Evolutionary conservation across 805 yeast species (phyloP).

Genomic region (Kuraishia hungarica): DNA sequence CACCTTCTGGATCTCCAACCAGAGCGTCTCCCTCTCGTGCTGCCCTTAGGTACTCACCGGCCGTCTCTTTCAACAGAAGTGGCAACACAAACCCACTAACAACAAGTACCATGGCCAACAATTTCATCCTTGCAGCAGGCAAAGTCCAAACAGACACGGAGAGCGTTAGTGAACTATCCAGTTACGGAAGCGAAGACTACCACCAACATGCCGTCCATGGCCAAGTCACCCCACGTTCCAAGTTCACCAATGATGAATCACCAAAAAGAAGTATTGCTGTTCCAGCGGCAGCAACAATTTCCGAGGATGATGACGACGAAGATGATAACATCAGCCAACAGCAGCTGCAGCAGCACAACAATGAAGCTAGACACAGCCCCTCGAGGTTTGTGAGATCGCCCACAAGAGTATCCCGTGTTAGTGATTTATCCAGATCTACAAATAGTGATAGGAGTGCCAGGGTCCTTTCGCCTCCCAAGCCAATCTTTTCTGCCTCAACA

Average conservation of each 20-base stretch:
- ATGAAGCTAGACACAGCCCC: constrained; percentile 17
- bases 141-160: constrained; percentile 8
- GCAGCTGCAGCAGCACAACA: constrained; percentile 4
- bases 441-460: constrained; percentile 26
- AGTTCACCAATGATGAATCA: constrained; percentile 61
- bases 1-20: neutral
- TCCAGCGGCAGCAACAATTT: constrained; percentile 28
- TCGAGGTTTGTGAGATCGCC: constrained; percentile 13
- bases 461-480: constrained; percentile 55
- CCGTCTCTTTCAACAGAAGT: constrained; percentile 27
- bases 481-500: constrained; percentile 53
- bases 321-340: constrained; percentile 7
- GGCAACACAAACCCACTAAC: constrained; percentile 16
- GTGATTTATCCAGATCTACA: constrained; percentile 27
- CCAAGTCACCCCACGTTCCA: constrained; percentile 51
- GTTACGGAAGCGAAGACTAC: constrained; percentile 12
- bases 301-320: constrained; percentile 27
- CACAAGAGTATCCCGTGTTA: constrained; percentile 11
- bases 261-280: constrained; percentile 52
- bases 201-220: constrained; percentile 17
- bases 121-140: constrained; percentile 25
- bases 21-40: constrained; percentile 24
- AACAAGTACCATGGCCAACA: constrained; percentile 28
- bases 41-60: constrained; percentile 34
- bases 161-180: constrained; percentile 2